Base-by-base conservation (phyloP, 192 early-diverging fungal species). In the Dispira simplex region DNA sequence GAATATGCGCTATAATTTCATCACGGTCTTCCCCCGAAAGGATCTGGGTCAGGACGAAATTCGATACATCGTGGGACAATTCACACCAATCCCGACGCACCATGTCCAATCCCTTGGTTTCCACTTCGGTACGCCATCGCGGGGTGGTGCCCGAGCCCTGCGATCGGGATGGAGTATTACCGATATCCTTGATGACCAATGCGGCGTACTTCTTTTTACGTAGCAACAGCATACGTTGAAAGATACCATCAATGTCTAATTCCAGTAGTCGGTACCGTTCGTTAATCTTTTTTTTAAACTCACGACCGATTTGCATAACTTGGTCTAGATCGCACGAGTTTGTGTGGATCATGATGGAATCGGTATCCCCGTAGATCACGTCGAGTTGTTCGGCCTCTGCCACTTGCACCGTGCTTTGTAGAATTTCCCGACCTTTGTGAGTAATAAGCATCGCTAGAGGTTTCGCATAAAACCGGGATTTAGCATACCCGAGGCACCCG, bases 171-270 rank as follows among this genome's bases (percentile, higher is more conserved):
- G 25, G 20, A 39, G 8, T 25, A 39, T 8, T 39, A 39, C 23
- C 45, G 49, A 63, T 20, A 63, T 66, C 47, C 63, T 47, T 64
- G 46, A 64, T 28, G 5, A 77, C 64, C 12, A 97, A 68, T 0
- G 92, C 93, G 0, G 97, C 97, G 75, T 99, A 99, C 69, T 98
- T 99, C 67, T 99, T 99, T 75, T 99, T 99, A 64, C 91, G 92
- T 20, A 99, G 73, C 52, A 99, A 68, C 45, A 99, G 72, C 79
- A 99, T 82, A 25, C 88, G 83, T 68, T 87, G 76, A 70, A 87
- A 97, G 63, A 90, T 81, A 0, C 91, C 94, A 73, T 99, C 97
- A 63, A 97, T 92, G 54, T 95, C 97, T 39, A 99, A 89, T 72
- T 99, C 97, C 13, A 99, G 73, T 51, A 97, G 69, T n/a, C 81